Base-by-base conservation (phyloP, 352 stramenopile genomes). In the Globisporangium mamillatum region DNA sequence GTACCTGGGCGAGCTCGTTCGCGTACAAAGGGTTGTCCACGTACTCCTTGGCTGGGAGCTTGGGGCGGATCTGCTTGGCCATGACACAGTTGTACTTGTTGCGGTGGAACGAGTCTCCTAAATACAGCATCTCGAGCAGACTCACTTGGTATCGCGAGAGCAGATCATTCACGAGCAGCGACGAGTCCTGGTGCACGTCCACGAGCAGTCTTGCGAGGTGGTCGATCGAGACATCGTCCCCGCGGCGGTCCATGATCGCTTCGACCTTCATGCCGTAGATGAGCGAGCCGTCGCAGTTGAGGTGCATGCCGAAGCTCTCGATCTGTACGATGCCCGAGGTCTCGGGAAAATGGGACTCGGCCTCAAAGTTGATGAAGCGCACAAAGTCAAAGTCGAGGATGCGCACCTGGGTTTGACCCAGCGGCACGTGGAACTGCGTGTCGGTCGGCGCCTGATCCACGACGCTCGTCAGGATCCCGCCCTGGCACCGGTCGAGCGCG, bases 31-130 rank as follows among this genome's bases (percentile, higher is more conserved):
- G 85, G 59, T 97, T 97, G 70, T 87, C 84, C 72, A 98, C 94
- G 80, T 99, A 99, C 72, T 98, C 95, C 62, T 93, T 82, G 0
- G 96, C 96, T 14, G 96, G 96, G 20, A 99, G 82, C 74, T 99
- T 97, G 0, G 97, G 97, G 1, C 82, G 94, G 61, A 99, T 99
- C 68, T 98, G 88, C 66, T 98, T 98, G 38, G 97, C 96, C 52
- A 99, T 92, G 57, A 99, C 97, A 54, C 98, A 92, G 68, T 99
- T 99, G 72, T 98, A 97, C 75, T 99, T 99, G 79, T 99, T 98
- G 25, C 96, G 81, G 72, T 98, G 96, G 32, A 89, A 87, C 18
- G 93, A 94, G 74, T 99, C 95, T 25, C 94, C 96, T 14, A 98
- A 82, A 62, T 98, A 99, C 6, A 99, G 89, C 69, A 99, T 89